phyloP scores from a whole-genome alignment of 202 grass and related monocot species.

The Musa balbisiana region DNA sequence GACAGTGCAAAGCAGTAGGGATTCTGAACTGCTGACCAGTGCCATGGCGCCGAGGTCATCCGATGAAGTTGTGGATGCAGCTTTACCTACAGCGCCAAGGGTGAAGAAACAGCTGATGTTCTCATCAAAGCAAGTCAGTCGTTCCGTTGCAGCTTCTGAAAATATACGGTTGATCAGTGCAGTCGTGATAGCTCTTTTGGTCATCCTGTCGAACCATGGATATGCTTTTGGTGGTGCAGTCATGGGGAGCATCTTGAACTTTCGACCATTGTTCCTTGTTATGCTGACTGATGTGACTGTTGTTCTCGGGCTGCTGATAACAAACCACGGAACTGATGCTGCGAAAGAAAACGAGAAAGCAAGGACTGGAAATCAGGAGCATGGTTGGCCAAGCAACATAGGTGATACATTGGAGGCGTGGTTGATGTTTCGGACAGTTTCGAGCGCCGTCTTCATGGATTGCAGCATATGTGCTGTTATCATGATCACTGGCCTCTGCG shows the following conservation, averaged over 20 bases:
- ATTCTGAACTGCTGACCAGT: conserved; percentile 15
- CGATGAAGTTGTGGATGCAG: conserved; percentile 29
- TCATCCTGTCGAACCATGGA: conserved; percentile 42
- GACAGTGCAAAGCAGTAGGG: conserved; percentile 7
- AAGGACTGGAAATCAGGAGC: conserved; percentile 17
- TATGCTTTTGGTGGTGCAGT: conserved; percentile 30
- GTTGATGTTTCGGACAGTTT: conserved; percentile 46
- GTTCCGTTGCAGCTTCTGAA: conserved; percentile 46
- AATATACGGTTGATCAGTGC: conserved; percentile 50
- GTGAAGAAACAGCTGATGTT: conserved; percentile 28
- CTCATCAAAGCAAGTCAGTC: conserved; percentile 42
- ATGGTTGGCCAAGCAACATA: conserved; percentile 39
- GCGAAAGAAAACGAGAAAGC: conserved; percentile 15
- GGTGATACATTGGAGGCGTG: conserved; percentile 43
- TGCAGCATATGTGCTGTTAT: conserved; percentile 64
- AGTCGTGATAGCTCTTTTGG: conserved; percentile 40
- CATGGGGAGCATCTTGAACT: conserved; percentile 45
- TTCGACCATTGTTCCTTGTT: conserved; percentile 57
- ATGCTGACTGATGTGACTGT: conserved; percentile 54
- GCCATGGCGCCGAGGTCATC: conserved; percentile 8
- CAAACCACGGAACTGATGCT: conserved; percentile 28
- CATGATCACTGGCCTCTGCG: conserved; percentile 56
- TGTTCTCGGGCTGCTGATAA: conserved; percentile 36
- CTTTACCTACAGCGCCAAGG: neutral
- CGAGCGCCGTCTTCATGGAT: conserved; percentile 56